Evolutionary conservation across 176 grass and related monocot species (phyloP).

Genomic region (Themeda triandra): DNA sequence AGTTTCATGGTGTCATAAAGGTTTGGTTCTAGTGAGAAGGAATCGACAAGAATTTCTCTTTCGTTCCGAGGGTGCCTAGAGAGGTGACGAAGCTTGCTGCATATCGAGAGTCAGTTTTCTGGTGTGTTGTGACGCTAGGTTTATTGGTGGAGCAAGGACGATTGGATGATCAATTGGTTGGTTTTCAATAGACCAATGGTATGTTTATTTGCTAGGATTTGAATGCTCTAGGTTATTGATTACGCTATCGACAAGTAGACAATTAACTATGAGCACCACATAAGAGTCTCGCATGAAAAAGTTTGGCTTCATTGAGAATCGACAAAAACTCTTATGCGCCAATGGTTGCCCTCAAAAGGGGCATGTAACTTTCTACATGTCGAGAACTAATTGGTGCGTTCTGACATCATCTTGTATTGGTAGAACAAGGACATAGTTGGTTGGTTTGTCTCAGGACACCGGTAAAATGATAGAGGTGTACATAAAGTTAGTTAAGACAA

Average conservation of each 20-base stretch:
- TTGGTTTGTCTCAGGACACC: background rate
- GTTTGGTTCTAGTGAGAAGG: background rate
- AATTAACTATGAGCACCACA: too few relatives aligned
- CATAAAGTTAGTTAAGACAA: background rate
- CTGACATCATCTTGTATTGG: background rate
- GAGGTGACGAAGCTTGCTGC: background rate
- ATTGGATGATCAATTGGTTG: background rate
- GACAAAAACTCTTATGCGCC: background rate
- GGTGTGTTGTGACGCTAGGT: background rate
- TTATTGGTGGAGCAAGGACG: background rate
- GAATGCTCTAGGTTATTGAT: background rate
- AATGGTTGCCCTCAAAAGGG: background rate
- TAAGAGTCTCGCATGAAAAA: background rate
- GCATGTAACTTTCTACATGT: background rate
- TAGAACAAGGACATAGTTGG: background rate
- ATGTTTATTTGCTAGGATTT: background rate
- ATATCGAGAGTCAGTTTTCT: background rate
- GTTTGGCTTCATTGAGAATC: background rate
- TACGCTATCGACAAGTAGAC: too few relatives aligned
- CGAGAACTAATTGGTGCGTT: background rate
- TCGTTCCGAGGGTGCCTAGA: background rate
- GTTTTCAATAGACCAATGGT: background rate
- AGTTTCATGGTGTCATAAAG: background rate
- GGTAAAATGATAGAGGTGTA: background rate
- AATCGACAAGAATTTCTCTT: background rate